phyloP scores from a whole-genome alignment of 108 stramenopile genomes.

The Skeletonema potamos region DNA sequence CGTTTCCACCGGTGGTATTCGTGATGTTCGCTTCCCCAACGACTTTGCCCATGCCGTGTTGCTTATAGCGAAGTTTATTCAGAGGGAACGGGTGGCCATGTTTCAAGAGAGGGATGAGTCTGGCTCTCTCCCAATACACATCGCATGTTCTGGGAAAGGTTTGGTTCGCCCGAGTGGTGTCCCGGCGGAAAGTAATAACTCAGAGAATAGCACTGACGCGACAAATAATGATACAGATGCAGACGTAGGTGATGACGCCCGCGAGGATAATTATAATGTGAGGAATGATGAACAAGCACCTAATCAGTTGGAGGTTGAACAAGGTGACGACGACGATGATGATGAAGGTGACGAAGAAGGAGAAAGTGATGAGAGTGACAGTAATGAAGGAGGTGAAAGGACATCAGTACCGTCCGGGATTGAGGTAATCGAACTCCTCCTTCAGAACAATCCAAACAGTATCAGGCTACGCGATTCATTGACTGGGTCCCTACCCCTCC shows the following conservation, averaged over 20 bases:
- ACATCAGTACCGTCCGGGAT: slow-evolving; percentile 13
- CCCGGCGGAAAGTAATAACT: neutral
- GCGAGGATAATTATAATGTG: neutral
- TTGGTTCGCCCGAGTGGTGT: slow-evolving; percentile 7
- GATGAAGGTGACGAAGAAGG: slow-evolving; percentile 17
- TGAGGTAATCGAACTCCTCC: slow-evolving; percentile 32
- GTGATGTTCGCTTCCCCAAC: slow-evolving; percentile 31
- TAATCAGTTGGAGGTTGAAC: neutral
- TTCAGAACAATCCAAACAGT: slow-evolving; percentile 35
- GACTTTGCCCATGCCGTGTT: slow-evolving; percentile 35
- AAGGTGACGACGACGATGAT: slow-evolving; percentile 10
- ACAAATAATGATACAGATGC: slow-evolving; percentile 3
- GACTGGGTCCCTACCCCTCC: slow-evolving; percentile 39
- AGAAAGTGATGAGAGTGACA: slow-evolving; percentile 2
- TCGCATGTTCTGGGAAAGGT: slow-evolving; percentile 33
- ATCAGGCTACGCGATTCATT: slow-evolving; percentile 31
- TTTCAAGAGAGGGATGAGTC: slow-evolving; percentile 43
- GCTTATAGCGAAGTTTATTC: slow-evolving; percentile 37
- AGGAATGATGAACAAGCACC: neutral
- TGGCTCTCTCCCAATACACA: slow-evolving; percentile 41
- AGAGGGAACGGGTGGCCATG: slow-evolving; percentile 15
- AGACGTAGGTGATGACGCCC: slow-evolving; percentile 8
- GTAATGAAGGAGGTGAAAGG: slow-evolving; percentile 15
- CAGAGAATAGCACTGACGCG: neutral
- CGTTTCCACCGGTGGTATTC: slow-evolving; percentile 15